Evolutionary conservation across 1,284 basidiomycete species (phyloP), one percentile per base, ranked within the genome.

Genomic region (Cutaneotrichosporon cutaneum): DNA sequence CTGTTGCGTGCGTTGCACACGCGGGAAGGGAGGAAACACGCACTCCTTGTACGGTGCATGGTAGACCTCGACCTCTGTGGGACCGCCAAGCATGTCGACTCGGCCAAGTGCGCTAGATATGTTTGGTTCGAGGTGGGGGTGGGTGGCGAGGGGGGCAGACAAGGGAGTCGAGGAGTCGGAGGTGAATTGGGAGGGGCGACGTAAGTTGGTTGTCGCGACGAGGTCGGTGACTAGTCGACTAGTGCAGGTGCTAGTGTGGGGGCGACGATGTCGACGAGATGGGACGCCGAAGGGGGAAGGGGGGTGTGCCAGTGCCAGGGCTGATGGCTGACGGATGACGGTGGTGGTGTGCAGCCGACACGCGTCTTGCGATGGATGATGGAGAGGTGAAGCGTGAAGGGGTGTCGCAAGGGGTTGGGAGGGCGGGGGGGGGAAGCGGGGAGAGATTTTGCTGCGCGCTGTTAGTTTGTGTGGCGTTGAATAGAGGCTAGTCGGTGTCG

Each of bases 31-130:
- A 30, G n/a, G 22, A 5, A 18, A 13, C 8, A 64, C 65, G 35
- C 16, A 67, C 66, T 67, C 66, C 58, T 67, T 67, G 62, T 67
- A 67, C 13, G 66, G 66, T 22, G 66, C 66, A 54, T 67, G 66
- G 50, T 64, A 67, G 44, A 67, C 66, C 26, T 67, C 63, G 21
- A 67, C 66, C 18, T 67, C 66, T 21, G 66, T 64, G 44, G 63
- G 66, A 32, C 63, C 62, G 26, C 62, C 66, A 32, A 64, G 58
- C 63, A 64, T 67, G 24, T 42, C 60, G 48, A n/a, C 39, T 42
- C 18, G 39, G 16, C 39, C 7, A 42, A 42, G 39, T 42, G 39
- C 18, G 18, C 39, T 42, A 16, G 4, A 16, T 39, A 11, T 39
- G 36, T 39, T 39, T 39, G 36, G 36, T 39, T 39, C 36, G 36